Percentiles rank a stretch among this genome's conserved stretches.
phyloP scores from a whole-genome alignment of 1,284 basidiomycete species.

The Boletus chippewaensis region DNA sequence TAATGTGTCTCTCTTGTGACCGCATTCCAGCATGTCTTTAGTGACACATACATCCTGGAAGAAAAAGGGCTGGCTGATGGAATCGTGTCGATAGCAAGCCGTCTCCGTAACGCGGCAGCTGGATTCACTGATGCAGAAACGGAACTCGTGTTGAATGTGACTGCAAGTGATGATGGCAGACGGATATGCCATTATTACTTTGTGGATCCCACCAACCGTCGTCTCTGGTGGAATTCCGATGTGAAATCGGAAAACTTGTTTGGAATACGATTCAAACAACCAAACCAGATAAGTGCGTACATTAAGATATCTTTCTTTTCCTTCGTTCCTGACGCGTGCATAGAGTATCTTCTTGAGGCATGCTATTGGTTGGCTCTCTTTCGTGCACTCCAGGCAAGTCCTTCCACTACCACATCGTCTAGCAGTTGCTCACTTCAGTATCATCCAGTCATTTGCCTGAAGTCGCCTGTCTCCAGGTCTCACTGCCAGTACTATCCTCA shows the following conservation, averaged over 20 bases:
- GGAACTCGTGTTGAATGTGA: neutral
- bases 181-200: neutral
- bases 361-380: neutral
- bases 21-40: neutral
- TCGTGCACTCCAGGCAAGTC: neutral
- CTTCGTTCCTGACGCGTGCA: neutral
- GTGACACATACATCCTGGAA: neutral
- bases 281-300: neutral
- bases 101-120: neutral
- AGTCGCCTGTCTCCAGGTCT: neutral
- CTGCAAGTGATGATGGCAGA: neutral
- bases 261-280: neutral
- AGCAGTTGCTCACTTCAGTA: neutral
- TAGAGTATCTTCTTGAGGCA: neutral
- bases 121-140: neutral
- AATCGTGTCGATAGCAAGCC: neutral
- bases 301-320: neutral
- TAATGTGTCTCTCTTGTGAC: neutral
- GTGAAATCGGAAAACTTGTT: neutral
- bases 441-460: neutral
- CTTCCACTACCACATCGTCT: neutral
- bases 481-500: conserved; percentile 1
- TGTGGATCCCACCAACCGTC: neutral
- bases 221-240: neutral
- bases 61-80: neutral